A percentile compares a stretch with the other conserved stretches of the same genome.
These are phyloP conservation scores for Byssochlamys sp. DNA, from an alignment of 2,329 filamentous ascomycete species.

Conservation along the genomic window DNA sequence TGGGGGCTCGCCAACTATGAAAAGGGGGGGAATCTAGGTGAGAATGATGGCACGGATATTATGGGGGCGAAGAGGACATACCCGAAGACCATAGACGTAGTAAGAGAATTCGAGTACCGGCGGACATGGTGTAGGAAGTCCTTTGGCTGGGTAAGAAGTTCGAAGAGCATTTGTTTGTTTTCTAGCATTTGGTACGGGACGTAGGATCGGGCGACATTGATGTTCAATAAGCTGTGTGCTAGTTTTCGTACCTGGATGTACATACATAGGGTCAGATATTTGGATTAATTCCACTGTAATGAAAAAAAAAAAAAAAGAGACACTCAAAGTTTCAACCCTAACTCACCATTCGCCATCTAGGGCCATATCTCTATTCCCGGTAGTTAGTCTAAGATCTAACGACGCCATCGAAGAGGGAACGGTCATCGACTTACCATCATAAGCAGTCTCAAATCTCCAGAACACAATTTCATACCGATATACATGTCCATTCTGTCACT, in stretches of 20 bases:
- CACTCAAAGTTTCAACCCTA: neutral
- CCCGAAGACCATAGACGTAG: conserved; percentile 42
- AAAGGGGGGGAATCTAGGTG: neutral
- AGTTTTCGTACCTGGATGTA: conserved; percentile 19
- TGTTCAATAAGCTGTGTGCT: conserved; percentile 40
- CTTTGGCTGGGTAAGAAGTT: conserved; percentile 38
- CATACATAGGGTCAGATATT: neutral
- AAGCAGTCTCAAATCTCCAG: conserved; percentile 18
- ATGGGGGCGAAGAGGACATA: neutral
- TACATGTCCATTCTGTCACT: conserved; percentile 40
- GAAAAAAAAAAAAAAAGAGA: neutral
- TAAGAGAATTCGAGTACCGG: conserved; percentile 41
- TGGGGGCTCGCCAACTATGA: conserved; percentile 30
- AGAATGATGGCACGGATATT: neutral
- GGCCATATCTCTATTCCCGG: conserved; percentile 14
- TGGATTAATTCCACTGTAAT: neutral
- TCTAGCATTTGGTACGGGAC: conserved; percentile 49
- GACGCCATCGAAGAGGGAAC: neutral
- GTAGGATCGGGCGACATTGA: conserved; percentile 40
- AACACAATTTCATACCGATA: conserved; percentile 31
- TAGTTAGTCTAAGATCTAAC: neutral
- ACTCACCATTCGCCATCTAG: conserved; percentile 16
- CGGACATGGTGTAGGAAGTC: conserved; percentile 37
- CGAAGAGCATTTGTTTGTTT: conserved; percentile 43
- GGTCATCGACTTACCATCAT: conserved; percentile 18